Percentiles rank a stretch among this genome's conserved stretches.
phyloP scores from a whole-genome alignment of 129 eudicot genomes.

The Sambucus nigra region DNA sequence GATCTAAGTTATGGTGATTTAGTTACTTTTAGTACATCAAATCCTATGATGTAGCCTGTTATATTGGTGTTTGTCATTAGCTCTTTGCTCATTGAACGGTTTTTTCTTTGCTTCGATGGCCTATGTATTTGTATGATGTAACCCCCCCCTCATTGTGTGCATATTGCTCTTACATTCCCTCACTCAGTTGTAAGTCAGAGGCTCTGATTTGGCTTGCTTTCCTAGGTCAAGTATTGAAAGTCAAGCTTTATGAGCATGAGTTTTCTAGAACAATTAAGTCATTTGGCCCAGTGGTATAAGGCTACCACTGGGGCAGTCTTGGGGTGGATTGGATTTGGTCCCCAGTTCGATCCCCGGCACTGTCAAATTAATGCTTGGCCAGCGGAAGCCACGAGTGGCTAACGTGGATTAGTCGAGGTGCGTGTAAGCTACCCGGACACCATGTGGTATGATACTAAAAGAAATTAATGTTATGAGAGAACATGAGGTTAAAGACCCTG shows the following conservation, averaged over 20 bases:
- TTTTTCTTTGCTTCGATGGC: too few species aligned
- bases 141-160: constrained; percentile 87
- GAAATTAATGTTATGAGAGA: constrained; percentile 47
- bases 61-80: background rate
- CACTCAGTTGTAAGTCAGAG: constrained; percentile 62
- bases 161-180: constrained; percentile 48
- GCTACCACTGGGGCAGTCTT: too few species aligned
- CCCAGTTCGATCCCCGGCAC: too few species aligned
- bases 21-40: constrained; percentile 17
- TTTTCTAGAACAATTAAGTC: constrained; percentile 21
- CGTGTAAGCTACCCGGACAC: too few species aligned
- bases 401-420: too few species aligned
- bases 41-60: constrained; percentile 17
- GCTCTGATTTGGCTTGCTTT: constrained; percentile 51
- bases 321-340: too few species aligned
- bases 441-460: constrained; percentile 50
- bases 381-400: too few species aligned
- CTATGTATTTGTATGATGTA: constrained; percentile 10
- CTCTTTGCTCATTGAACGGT: too few species aligned
- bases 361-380: too few species aligned
- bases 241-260: constrained; percentile 43
- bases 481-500: constrained; percentile 39
- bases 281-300: too few species aligned
- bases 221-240: constrained; percentile 68
- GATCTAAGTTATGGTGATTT: constrained; percentile 15